These are phyloP conservation scores for Globisporangium carolinianum DNA, from an alignment of 352 stramenopile genomes.

Conservation along the genomic window DNA sequence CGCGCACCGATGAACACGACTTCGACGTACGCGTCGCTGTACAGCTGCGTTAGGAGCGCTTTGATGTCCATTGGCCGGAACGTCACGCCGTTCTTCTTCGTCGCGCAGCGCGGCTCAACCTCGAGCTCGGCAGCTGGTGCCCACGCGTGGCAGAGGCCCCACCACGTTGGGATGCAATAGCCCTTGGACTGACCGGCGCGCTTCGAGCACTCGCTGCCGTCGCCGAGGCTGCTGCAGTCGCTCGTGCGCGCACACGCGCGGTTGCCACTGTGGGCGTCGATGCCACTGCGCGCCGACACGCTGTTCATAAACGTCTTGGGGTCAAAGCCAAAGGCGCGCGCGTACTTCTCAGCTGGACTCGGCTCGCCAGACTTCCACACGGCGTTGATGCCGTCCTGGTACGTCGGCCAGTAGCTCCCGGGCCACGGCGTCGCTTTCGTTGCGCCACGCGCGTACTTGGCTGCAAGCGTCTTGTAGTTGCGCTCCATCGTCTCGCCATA, in stretches of 20 bases:
- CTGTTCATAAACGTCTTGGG: conserved; percentile 14
- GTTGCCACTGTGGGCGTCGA: conserved; percentile 8
- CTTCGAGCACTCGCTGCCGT: conserved; percentile 25
- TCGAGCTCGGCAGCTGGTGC: conserved; percentile 30
- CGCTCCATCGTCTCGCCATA: conserved; percentile 21
- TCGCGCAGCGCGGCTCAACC: conserved; percentile 28
- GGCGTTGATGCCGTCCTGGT: conserved; percentile 55
- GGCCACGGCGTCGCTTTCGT: conserved; percentile 24
- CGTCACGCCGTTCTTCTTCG: conserved; percentile 36
- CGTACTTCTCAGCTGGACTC: conserved; percentile 24
- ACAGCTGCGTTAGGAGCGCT: conserved; percentile 30
- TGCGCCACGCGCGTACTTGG: conserved; percentile 14
- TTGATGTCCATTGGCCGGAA: conserved; percentile 51
- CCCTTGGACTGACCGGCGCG: conserved; percentile 19
- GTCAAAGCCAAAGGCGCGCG: conserved; percentile 16
- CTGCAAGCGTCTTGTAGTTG: conserved; percentile 21
- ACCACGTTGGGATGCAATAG: conserved; percentile 44
- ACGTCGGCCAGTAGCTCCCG: conserved; percentile 48
- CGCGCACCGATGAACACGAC: conserved; percentile 36
- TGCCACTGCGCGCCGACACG: conserved; percentile 15
- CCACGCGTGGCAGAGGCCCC: conserved; percentile 48
- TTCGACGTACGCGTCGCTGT: conserved; percentile 23
- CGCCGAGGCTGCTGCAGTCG: conserved; percentile 10
- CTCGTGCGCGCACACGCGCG: conserved; percentile 2
- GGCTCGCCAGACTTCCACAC: conserved; percentile 16